Base-by-base conservation (phyloP, 805 yeast genomes). In the Lipomyces sp. region DNA sequence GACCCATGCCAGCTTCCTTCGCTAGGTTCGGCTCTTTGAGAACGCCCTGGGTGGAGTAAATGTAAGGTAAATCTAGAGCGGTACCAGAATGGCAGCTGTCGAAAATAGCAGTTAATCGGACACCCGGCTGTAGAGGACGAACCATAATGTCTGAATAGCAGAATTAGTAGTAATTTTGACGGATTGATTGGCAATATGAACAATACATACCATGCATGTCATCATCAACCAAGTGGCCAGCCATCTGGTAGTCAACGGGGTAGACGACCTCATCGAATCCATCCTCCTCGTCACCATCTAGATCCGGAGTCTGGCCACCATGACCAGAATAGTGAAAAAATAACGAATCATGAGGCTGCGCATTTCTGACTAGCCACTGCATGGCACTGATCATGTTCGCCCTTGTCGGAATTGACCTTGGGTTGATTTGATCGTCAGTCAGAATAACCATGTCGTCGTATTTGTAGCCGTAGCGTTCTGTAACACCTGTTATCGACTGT, bases 1-100 rank as follows among this genome's bases (percentile, higher is more conserved):
- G 85, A 53, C 88, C 91, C 60, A 80, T 79, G 11, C 93, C 92
- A 4, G 90, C 88, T 69, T 89, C 92, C 75, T 89, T 87, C 80
- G 88, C 84, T 72, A 90, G 77, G 75, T 87, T 89, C 54, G 93
- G 93, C 76, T 90, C 96, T 77, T 90, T 91, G 59, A 90, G 75
- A 2, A 89, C 87, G 67, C 97, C 97, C 75, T 90, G 89, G 18
- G 94, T 90, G 3, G 95, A 89, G 77, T 91, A 91, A 58, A 85
- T 82, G 72, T 85, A 91, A 1, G 96, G 97, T 65, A 91, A 79
- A 76, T 91, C 97, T 70, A 91, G 77, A 0, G 85, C 94, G 0
- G 94, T 85, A 11, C 96, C 97, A 0, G 94, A 89, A 75, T 91
- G 97, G 76, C 97, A 91, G 11, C 92, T 87, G 77, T 91, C 97